Evolutionary conservation across 306 rosid species (phyloP), one percentile per base, ranked within the genome.

Genomic region (Prunus armeniaca): DNA sequence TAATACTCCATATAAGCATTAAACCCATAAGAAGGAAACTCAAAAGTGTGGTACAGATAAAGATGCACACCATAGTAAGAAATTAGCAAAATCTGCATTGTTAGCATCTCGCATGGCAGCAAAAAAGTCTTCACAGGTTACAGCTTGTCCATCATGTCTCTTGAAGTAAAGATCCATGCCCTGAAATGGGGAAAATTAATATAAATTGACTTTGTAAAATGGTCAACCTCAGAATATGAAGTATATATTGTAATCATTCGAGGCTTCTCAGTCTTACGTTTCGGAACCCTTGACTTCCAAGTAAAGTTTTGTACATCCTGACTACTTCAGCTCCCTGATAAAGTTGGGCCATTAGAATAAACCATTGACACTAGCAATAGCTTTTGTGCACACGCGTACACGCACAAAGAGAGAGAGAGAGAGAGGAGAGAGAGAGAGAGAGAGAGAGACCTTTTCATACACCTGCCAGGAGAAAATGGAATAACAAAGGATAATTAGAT

Each of bases 261-360:
- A 77, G 57, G 83, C 62, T 74, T 24, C 72, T 72, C 67, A 61
- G 71, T 67, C 92, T 87, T 87, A 92, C 99, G 73, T 88, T 92
- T 61, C 98, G 86, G 83, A 96, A 96, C 58, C 99, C 99, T 81
- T 83, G 90, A 82, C 88, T 86, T 80, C 99, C 99, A 54, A 96
- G 83, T 41, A 96, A 86, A 79, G 98, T 96, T 85, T 92, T 96
- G 93, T 96, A 96, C 98, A 96, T 96, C 86, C 99, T 87, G 78
- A 96, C 98, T 77, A 96, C 99, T 91, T 96, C 99, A 82, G 99
- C 98, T 69, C 99, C 99, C 99, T 95, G 86, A 73, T 71, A 81
- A 55, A 72, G 82, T 78, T 81, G 49, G 76, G 77, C 56, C 57
- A 54, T 80, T 79, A 84, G 81, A 82, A 87, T 70, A 80, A 82